phyloP scores from a whole-genome alignment of 2,329 filamentous ascomycete species.

The Orbilia quercus region DNA sequence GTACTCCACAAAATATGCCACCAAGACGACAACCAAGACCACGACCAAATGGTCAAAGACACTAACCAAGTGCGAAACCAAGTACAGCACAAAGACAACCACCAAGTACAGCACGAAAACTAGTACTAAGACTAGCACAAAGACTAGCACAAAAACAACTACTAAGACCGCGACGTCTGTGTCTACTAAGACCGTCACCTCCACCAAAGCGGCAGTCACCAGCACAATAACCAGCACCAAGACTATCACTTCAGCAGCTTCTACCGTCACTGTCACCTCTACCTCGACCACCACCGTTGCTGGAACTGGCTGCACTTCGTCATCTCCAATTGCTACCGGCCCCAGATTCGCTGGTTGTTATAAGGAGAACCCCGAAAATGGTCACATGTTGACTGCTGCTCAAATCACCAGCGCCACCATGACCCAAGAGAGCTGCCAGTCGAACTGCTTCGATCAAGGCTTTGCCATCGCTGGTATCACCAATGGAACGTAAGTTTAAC shows the following conservation, averaged over 20 bases:
- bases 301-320: neutral
- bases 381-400: conserved; percentile 3
- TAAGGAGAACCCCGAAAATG: conserved; percentile 5
- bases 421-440: conserved; percentile 7
- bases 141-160: conserved; percentile 13
- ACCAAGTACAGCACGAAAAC: conserved; percentile 29
- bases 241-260: neutral
- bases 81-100: conserved; percentile 13
- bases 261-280: conserved; percentile 8
- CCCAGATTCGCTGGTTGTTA: conserved; percentile 34
- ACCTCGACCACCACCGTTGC: conserved; percentile 1
- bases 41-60: conserved; percentile 24
- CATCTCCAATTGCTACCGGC: conserved; percentile 1
- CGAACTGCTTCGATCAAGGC: conserved; percentile 1
- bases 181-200: conserved; percentile 10
- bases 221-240: neutral
- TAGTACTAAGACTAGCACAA: conserved; percentile 15
- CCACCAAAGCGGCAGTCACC: neutral
- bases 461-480: conserved; percentile 26
- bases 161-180: conserved; percentile 3
- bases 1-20: conserved; percentile 7
- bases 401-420: neutral
- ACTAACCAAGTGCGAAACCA: conserved; percentile 7
- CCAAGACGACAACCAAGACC: conserved; percentile 20
- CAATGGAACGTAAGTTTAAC: conserved; percentile 34